Conservation (phyloP, 306 rosid genomes). For the Cucumis sativus region DNA sequence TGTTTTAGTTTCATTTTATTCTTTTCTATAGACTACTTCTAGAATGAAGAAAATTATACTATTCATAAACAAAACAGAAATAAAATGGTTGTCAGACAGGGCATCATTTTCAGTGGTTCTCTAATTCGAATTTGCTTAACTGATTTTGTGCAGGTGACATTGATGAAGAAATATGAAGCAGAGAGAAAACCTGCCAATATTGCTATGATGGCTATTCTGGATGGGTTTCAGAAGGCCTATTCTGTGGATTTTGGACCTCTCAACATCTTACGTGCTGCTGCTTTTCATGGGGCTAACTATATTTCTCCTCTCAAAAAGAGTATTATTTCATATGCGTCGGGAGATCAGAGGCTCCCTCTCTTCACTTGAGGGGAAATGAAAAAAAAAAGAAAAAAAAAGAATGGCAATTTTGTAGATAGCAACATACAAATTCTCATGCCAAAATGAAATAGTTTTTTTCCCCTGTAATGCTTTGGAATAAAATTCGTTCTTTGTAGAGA, state of each 20-base stretch:
- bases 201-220: slow-evolving; percentile 79
- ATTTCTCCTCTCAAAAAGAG: slow-evolving; percentile 69
- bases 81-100: neutral
- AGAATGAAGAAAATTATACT: neutral
- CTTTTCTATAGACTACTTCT: neutral
- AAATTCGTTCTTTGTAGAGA: neutral
- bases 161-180: slow-evolving; percentile 66
- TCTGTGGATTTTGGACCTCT: slow-evolving; percentile 82
- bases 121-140: neutral
- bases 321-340: slow-evolving; percentile 85
- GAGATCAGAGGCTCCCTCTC: slow-evolving; percentile 58
- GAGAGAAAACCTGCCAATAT: slow-evolving; percentile 62
- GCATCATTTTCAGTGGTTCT: neutral
- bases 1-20: neutral
- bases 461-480: neutral
- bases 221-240: slow-evolving; percentile 79
- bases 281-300: slow-evolving; percentile 51
- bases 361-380: slow-evolving; percentile 27
- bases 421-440: neutral
- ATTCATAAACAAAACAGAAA: neutral
- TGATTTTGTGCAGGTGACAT: slow-evolving; percentile 33
- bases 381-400: neutral
- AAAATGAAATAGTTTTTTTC: neutral
- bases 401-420: neutral
- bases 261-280: slow-evolving; percentile 63